A percentile compares a stretch with the other conserved stretches of the same genome.
Conservation (phyloP, 23 red algal species). For the Cyanidium caldarium region DNA sequence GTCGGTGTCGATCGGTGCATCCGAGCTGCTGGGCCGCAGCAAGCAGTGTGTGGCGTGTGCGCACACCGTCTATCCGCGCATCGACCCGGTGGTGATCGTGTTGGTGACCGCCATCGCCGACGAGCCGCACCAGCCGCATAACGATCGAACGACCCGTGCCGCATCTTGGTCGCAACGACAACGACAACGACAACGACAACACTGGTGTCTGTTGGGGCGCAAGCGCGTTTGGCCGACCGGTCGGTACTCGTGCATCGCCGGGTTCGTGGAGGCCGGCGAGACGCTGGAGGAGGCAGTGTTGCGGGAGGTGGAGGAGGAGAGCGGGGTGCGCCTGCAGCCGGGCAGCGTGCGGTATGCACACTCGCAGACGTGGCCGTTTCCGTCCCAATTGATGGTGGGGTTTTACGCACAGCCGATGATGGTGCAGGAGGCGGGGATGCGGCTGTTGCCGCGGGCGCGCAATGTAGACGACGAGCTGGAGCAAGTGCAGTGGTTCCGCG, state of each 20-base stretch:
- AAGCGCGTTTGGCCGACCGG: conserved; percentile 27
- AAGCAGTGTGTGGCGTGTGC: background rate
- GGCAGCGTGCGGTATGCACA: background rate
- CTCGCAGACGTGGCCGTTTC: conserved; percentile 8
- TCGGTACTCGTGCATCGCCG: conserved; percentile 41
- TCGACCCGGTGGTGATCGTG: conserved; percentile 41
- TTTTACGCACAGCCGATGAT: background rate
- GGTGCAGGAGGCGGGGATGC: too few relatives aligned
- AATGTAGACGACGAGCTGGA: background rate
- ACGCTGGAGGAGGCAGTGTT: conserved; percentile 42
- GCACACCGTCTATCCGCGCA: conserved; percentile 32
- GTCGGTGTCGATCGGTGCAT: background rate
- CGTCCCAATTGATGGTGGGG: conserved; percentile 7
- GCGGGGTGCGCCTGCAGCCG: conserved; percentile 22
- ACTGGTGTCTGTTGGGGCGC: conserved; percentile 30
- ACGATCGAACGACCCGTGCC: too few relatives aligned
- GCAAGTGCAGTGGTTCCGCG: background rate
- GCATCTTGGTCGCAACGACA: too few relatives aligned
- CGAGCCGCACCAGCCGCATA: background rate
- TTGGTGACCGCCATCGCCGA: conserved; percentile 10
- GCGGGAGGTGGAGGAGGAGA: conserved; percentile 53
- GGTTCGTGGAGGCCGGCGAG: conserved; percentile 56
- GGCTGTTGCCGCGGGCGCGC: background rate
- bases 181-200: too few relatives aligned
- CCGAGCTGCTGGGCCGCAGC: background rate